Evolutionary conservation across 495 filamentous ascomycete genomes (phyloP), one percentile per base, ranked within the genome.

Genomic region (Poronia punctata): DNA sequence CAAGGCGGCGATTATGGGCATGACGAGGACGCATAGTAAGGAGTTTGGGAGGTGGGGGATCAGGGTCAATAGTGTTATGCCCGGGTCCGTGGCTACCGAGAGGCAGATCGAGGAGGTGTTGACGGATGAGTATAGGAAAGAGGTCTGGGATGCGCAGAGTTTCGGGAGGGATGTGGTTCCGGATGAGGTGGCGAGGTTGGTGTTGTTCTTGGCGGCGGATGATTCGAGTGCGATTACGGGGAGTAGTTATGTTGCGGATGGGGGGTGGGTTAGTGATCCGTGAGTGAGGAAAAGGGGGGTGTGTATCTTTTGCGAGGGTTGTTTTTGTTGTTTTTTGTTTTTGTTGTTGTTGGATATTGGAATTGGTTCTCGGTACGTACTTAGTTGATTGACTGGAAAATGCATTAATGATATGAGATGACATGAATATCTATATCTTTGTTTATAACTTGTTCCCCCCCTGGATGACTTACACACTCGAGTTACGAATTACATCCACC

Each of bases 1-100:
- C 29, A 80, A 80, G 49, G 68, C 75, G 50, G 78, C 66, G 4
- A 66, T 83, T 27, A 46, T 78, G 21, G 79, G 76, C 12, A 52
- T 83, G 58, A 79, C 74, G 34, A 63, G 52, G 43, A 66, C 61
- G 32, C 74, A 73, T 22, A 74, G 76, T 6, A 71, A 68, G 44
- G 78, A 82, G 59, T 69, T 68, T 18, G 75, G 75, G 2, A 28
- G 20, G 8, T 63, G 58, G 20, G 64, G 55, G 3, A 68, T 82
- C 35, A 41, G 79, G 32, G 69, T 82, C 7, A 83, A 83, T 56
- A 66, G 67, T 14, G 63, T 78, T 31, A 70, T 71, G 27, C 74
- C 73, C 53, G 60, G 60, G 2, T 40, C 54, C 1, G 55, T 63
- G 18, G 57, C 57, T 12, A 63, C 60, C 36, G 51, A 65, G 52